Evolutionary conservation across 2,329 filamentous ascomycete species (phyloP), one percentile per base, ranked within the genome.

Genomic region (Orbilia javanica): DNA sequence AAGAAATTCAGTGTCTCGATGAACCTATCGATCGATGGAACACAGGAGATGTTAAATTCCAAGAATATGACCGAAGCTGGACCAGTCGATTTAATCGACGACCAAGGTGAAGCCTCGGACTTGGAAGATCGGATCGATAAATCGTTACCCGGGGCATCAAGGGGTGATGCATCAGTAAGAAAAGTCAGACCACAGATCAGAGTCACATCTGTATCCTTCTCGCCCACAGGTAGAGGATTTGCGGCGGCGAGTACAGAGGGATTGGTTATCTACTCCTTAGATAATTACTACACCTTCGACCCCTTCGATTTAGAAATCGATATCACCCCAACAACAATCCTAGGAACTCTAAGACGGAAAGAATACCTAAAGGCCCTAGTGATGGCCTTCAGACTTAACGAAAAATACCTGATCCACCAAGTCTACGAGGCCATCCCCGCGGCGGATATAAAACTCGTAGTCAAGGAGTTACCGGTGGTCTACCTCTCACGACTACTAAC

Each of bases 351-450:
- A 34, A 87, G 91, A 72, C 90, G 94, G 70, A 89, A 88, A 79
- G 93, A 97, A 83, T 97, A 93, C 84, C 88, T 98, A 80, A 97
- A 96, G 85, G 95, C 96, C 0, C 86, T 99, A 4, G 90, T 97
- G 80, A 99, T 99, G 96, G 92, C 94, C 0, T 99, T 99, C 87
- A 92, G 96, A 4, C 90, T 99, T 74, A 97, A 97, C 85, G 93
- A 97, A 84, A 88, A 90, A 3, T 89, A 90, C 22, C 87, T 99
- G 55, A 90, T 97, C 79, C 92, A 92, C 81, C 90, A 90, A 67
- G 93, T 97, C 18, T 98, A 97, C 85, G 91, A 96, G 84, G 88
- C 89, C 1, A 91, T 95, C 25, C 94, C 96, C 0, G 87, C 91
- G 48, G 84, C 87, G 1, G 91, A 95, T 80, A 92, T 98, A 55